These are phyloP conservation scores for Ustilago trichophora DNA, from an alignment of 1,284 basidiomycete species.

Conservation along the genomic window DNA sequence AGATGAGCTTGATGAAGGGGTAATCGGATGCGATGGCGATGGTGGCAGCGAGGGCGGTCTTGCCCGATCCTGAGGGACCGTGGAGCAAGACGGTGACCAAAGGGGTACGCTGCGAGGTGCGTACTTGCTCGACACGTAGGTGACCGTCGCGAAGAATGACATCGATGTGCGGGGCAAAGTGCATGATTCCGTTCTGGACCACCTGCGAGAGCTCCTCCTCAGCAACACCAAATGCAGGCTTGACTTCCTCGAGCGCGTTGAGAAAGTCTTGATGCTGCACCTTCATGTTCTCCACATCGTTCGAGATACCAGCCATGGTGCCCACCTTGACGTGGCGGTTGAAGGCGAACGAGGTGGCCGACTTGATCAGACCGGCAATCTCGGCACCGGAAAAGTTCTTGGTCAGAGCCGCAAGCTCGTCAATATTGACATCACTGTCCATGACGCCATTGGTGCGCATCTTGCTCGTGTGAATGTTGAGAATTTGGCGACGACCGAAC, in stretches of 20 bases:
- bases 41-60: conserved; percentile 93
- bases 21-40: conserved; percentile 92
- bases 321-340: conserved; percentile 97
- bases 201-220: conserved; percentile 95
- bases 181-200: conserved; percentile 96
- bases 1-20: conserved; percentile 98
- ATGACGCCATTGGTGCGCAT: conserved; percentile 93
- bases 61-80: conserved; percentile 87
- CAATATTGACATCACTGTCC: conserved; percentile 85
- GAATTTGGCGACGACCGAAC: conserved; percentile 88
- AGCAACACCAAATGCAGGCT: conserved; percentile 95
- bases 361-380: conserved; percentile 94
- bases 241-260: conserved; percentile 91
- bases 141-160: conserved; percentile 84
- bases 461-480: conserved; percentile 93
- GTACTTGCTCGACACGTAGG: conserved; percentile 93
- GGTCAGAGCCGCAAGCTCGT: conserved; percentile 82
- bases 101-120: conserved; percentile 86
- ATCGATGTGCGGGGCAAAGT: conserved; percentile 80
- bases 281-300: conserved; percentile 91
- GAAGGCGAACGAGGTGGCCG: conserved; percentile 97
- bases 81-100: conserved; percentile 90
- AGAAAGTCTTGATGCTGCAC: conserved; percentile 89
- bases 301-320: conserved; percentile 92
- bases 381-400: conserved; percentile 99